Evolutionary conservation across 192 early-diverging fungal genomes (phyloP).

Genomic region (Lunasporangiospora selenospora): DNA sequence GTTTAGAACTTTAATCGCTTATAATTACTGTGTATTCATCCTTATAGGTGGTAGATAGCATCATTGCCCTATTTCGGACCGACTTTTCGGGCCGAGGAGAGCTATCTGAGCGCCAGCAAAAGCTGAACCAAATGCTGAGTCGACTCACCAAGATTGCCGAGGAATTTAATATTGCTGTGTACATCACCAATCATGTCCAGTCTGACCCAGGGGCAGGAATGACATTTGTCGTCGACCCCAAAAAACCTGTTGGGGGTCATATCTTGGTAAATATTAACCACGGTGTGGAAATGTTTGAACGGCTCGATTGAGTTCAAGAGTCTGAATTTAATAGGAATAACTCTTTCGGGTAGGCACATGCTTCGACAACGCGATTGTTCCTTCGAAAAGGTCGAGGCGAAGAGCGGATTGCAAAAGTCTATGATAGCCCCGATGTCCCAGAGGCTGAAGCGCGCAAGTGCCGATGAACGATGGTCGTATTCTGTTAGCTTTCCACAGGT

Average conservation of each 20-base stretch:
- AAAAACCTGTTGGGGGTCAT: constrained; percentile 88
- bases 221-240: constrained; percentile 86
- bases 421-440: constrained; percentile 84
- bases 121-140: constrained; percentile 76
- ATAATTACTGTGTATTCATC: neutral
- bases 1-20: too few species aligned
- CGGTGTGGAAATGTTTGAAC: constrained; percentile 14
- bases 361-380: constrained; percentile 78
- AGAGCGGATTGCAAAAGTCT: constrained; percentile 80
- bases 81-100: constrained; percentile 89
- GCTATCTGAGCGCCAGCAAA: constrained; percentile 85
- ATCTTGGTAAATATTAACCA: constrained; percentile 70
- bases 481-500: neutral
- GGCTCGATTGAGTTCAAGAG: neutral
- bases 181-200: constrained; percentile 78
- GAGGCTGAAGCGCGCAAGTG: constrained; percentile 63
- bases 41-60: constrained; percentile 73
- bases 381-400: constrained; percentile 86
- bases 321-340: neutral
- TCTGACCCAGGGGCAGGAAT: constrained; percentile 67
- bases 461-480: neutral
- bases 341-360: constrained; percentile 18
- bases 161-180: constrained; percentile 86
- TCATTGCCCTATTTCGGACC: constrained; percentile 83
- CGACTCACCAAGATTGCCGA: constrained; percentile 79